phyloP scores from a whole-genome alignment of 73 alveolate genomes.

The Blepharisma stoltei region DNA sequence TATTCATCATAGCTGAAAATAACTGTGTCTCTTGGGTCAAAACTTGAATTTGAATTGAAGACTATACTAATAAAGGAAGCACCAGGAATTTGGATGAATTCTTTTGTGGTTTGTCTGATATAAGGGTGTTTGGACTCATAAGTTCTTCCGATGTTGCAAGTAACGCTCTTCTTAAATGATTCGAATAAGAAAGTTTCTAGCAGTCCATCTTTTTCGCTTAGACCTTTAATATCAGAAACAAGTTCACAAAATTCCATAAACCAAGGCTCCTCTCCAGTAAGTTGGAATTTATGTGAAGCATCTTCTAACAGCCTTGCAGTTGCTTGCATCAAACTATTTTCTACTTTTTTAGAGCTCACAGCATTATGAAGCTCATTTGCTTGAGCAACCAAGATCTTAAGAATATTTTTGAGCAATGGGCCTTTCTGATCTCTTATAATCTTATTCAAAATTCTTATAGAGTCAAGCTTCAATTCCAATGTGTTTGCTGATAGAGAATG shows the following conservation, averaged over 20 bases:
- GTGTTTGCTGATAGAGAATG: neutral
- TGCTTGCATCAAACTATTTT: neutral
- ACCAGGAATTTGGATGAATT: no score
- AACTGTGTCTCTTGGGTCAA: neutral
- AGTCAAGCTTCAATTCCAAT: neutral
- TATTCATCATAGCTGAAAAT: neutral
- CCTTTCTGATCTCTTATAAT: neutral
- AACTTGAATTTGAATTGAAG: no score
- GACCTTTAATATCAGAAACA: neutral
- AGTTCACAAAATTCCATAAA: constrained; percentile 10
- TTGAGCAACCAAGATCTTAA: neutral
- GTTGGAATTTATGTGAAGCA: no score
- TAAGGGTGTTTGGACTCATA: no score
- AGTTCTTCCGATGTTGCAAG: no score
- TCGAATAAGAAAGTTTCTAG: no score
- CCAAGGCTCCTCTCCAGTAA: neutral
- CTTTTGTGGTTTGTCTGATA: no score
- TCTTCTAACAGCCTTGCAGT: no score
- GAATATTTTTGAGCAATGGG: neutral
- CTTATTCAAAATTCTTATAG: neutral
- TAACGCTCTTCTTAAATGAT: no score
- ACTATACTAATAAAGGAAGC: no score
- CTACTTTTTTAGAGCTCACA: neutral
- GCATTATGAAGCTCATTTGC: no score
- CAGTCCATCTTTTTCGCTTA: neutral